A percentile compares a stretch with the other conserved stretches of the same genome.
These are phyloP conservation scores for Macrolepiota fuliginosa DNA, from an alignment of 768 basidiomycete species.

Conservation along the genomic window DNA sequence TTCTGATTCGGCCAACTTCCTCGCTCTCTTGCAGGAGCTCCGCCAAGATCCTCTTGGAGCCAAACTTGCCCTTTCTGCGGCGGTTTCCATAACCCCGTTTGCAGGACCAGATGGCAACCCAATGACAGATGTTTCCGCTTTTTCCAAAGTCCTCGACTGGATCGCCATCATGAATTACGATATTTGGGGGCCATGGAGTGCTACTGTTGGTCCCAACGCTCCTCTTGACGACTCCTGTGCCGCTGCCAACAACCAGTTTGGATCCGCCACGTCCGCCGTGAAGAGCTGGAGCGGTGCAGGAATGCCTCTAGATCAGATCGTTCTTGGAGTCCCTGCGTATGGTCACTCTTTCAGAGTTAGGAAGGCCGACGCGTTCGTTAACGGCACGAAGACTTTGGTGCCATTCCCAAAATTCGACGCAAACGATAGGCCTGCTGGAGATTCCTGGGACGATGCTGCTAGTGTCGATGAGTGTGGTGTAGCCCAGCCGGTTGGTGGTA, in stretches of 20 bases:
- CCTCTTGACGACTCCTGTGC: slow-evolving; percentile 84
- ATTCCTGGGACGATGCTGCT: slow-evolving; percentile 58
- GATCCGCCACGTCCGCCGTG: slow-evolving; percentile 77
- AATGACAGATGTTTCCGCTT: slow-evolving; percentile 62
- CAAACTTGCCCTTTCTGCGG: slow-evolving; percentile 57
- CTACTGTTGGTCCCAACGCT: slow-evolving; percentile 78
- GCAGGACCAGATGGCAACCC: slow-evolving; percentile 49
- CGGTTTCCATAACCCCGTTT: slow-evolving; percentile 40
- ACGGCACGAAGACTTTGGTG: slow-evolving; percentile 37
- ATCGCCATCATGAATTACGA: slow-evolving; percentile 71
- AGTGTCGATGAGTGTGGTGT: slow-evolving; percentile 58
- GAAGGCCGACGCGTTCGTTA: slow-evolving; percentile 39
- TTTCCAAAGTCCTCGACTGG: slow-evolving; percentile 63
- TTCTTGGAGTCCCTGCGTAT: slow-evolving; percentile 82
- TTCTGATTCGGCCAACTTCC: slow-evolving; percentile 73
- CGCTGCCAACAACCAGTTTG: slow-evolving; percentile 51
- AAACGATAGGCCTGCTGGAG: slow-evolving; percentile 49
- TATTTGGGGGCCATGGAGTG: slow-evolving; percentile 61
- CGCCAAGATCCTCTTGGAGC: slow-evolving; percentile 51
- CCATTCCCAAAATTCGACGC: slow-evolving; percentile 55
- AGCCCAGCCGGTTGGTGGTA: slow-evolving; percentile 46
- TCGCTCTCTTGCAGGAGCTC: slow-evolving; percentile 74
- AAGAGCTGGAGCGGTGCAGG: slow-evolving; percentile 72
- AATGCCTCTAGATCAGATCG: slow-evolving; percentile 63
- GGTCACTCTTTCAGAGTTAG: slow-evolving; percentile 74